Evolutionary conservation across 2,329 filamentous ascomycete genomes (phyloP).

Genomic region (Hymenoscyphus albidus): DNA sequence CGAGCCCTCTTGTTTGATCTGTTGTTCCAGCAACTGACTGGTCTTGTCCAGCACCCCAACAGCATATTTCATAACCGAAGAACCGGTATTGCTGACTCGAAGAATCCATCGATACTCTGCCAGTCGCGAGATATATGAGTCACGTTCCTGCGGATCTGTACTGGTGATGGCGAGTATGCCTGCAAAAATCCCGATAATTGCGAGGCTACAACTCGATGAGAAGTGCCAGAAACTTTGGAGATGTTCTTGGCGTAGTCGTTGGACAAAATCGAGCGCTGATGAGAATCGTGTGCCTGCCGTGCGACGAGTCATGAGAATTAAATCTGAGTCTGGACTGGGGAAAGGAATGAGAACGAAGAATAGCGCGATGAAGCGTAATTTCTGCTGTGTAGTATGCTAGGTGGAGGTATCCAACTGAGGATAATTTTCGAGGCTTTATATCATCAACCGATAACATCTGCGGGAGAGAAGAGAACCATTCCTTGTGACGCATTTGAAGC

Average conservation of each 20-base stretch:
- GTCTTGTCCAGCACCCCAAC: not conserved
- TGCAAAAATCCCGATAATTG: not conserved
- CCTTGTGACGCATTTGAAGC: not conserved
- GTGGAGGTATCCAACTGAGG: not conserved
- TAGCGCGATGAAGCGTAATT: not conserved
- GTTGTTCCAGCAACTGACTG: not conserved
- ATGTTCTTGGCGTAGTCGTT: not conserved
- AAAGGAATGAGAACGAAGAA: not conserved
- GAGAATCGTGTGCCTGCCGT: not conserved
- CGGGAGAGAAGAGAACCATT: not conserved
- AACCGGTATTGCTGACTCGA: not conserved
- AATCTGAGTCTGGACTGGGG: not conserved
- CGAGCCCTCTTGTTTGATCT: not conserved
- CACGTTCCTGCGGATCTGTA: not conserved
- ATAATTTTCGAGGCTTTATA: not conserved
- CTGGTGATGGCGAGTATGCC: not conserved
- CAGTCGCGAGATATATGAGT: not conserved
- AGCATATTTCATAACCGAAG: not conserved
- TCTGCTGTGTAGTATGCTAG: not conserved
- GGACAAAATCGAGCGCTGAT: not conserved
- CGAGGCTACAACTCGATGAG: not conserved
- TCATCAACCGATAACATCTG: not conserved
- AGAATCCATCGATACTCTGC: conserved; percentile 1
- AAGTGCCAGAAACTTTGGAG: not conserved
- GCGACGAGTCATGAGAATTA: not conserved